Conservation (phyloP, 805 yeast species). For the Candida taoyuanica region DNA sequence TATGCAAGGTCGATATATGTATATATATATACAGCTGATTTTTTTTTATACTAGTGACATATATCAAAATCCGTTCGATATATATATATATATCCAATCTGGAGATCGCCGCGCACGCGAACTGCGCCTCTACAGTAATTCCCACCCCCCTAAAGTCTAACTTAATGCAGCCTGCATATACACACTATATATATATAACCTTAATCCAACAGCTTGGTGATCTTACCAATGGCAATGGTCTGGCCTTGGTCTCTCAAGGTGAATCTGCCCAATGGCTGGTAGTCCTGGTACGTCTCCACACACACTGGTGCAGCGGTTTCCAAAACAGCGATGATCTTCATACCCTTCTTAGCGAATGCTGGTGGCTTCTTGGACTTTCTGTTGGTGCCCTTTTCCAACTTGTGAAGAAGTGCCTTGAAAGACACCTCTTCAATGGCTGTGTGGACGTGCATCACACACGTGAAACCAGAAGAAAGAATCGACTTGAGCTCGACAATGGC, state of each 20-base stretch:
- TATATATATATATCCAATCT: no score
- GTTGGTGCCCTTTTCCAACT: conserved; percentile 94
- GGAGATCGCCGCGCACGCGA: no score
- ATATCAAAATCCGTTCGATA: no score
- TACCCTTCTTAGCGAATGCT: conserved; percentile 97
- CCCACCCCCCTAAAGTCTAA: no score
- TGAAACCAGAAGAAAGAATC: conserved; percentile 89
- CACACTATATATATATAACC: no score
- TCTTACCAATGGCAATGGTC: conserved; percentile 97
- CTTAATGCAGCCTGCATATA: no score
- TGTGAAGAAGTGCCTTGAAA: conserved; percentile 78
- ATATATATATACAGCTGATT: no score
- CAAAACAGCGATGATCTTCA: conserved; percentile 92
- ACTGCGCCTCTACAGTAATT: no score
- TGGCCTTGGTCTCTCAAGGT: conserved; percentile 98
- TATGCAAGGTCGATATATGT: no score
- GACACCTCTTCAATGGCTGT: conserved; percentile 96
- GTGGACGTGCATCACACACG: conserved; percentile 98
- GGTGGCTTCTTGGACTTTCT: conserved; percentile 96
- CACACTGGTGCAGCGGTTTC: conserved; percentile 87
- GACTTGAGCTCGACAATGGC: conserved; percentile 96
- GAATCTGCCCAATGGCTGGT: conserved; percentile 96
- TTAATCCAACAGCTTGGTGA: conserved; percentile 72
- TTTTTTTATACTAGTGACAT: no score
- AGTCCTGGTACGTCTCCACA: conserved; percentile 86